Conservation (phyloP, 805 yeast genomes). For the Blastobotrys mokoenaii region DNA sequence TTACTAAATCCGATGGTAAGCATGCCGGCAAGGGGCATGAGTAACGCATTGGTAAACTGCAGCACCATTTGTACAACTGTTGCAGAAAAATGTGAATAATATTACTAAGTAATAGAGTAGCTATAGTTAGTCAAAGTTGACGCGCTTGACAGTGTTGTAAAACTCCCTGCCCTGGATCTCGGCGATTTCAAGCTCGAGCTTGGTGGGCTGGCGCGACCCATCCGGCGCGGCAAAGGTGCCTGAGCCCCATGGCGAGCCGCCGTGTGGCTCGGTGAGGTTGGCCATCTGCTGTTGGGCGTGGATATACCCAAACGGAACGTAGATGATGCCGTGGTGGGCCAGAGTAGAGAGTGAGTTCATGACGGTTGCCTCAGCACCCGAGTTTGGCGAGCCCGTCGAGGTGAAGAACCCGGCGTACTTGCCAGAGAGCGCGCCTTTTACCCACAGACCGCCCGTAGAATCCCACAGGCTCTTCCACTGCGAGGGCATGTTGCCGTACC, state of each 20-base stretch:
- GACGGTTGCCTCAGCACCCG: conserved; percentile 72
- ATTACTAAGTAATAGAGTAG: no score
- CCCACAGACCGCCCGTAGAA: conserved; percentile 71
- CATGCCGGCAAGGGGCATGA: no score
- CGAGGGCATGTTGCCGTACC: conserved; percentile 68
- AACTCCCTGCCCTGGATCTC: conserved; percentile 60
- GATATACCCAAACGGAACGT: conserved; percentile 69
- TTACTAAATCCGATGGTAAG: no score
- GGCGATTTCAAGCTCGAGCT: conserved; percentile 58
- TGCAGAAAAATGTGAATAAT: no score
- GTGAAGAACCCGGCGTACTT: conserved; percentile 68
- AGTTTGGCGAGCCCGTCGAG: conserved; percentile 65
- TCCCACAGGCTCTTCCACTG: conserved; percentile 76
- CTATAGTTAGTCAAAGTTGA: conserved; percentile 1
- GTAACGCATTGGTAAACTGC: no score
- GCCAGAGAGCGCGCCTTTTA: conserved; percentile 57
- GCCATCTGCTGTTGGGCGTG: conserved; percentile 47
- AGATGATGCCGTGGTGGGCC: conserved; percentile 71
- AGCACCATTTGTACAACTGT: no score
- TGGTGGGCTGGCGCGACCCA: conserved; percentile 63
- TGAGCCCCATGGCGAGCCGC: conserved; percentile 84
- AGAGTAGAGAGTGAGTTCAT: conserved; percentile 49
- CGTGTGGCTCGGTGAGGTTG: conserved; percentile 59
- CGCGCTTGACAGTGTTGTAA: conserved; percentile 34
- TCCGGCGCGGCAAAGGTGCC: conserved; percentile 70